Base-by-base conservation (phyloP, 768 basidiomycete genomes). In the Rhodotorula toruloides region DNA sequence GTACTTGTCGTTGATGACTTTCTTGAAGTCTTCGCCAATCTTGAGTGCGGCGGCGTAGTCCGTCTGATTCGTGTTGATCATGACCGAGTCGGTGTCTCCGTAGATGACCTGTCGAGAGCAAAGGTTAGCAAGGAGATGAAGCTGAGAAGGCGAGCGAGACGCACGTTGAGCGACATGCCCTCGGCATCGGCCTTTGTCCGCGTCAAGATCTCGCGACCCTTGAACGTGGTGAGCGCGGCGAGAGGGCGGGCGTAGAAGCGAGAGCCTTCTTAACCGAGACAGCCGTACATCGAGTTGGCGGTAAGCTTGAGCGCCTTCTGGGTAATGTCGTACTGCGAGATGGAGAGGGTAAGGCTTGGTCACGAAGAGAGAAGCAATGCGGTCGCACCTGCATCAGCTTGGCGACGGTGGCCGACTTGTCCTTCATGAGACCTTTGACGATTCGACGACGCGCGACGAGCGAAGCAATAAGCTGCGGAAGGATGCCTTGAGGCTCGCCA, bases 211-310 rank as follows among this genome's bases (percentile, higher is more conserved):
- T 98, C 92, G 77, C 96, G 87, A 74, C 96, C 96, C 77, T 94
- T 98, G 84, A 85, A 92, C 0, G 96, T 99, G 29, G 93, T 98
- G 54, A 99, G 83, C 49, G 96, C 91, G 22, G 96, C 96, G n/a
- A 99, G 84, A 0, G 93, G 91, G 48, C 90, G 84, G 29, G 96
- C 96, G 71, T 92, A 97, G 81, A 98, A 98, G 55, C 96, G 82
- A 16, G 96, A 97, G 73, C 91, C 89, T 75, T 93, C 91, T 76
- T 97, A 98, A 54, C 96, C 96, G 29, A 99, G 86, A 81, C 96
- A 99, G 25, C 96, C 96, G 77, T 99, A 99, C 96, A 98, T 99
- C 82, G 90, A 93, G 80, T 99, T 98, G 54, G 96, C 96, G 8
- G 96, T 99, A 40, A 98, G 85, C 79, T 98, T 98, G 55, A 98